These are phyloP conservation scores for Harringtonia aguacate DNA, from an alignment of 2,329 filamentous ascomycete species.

Conservation along the genomic window DNA sequence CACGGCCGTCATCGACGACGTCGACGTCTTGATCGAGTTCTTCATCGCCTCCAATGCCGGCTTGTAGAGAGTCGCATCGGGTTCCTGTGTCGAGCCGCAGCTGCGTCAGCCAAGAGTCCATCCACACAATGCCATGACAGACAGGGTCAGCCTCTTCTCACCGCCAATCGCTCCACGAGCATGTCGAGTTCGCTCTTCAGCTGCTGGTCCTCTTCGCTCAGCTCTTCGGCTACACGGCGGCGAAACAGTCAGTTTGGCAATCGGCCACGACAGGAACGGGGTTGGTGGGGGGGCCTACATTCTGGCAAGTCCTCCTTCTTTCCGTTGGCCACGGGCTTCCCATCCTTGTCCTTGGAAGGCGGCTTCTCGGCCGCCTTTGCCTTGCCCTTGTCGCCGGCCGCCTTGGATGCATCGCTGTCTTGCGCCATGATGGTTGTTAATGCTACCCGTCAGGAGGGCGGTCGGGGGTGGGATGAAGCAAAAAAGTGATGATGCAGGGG, in stretches of 20 bases:
- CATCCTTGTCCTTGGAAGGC: conserved; percentile 54
- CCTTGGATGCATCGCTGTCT: conserved; percentile 76
- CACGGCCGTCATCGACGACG: conserved; percentile 97
- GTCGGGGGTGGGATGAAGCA: neutral
- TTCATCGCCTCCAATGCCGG: conserved; percentile 93
- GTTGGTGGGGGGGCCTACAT: conserved; percentile 24
- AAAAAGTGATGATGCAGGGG: too few species aligned
- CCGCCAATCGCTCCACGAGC: conserved; percentile 90
- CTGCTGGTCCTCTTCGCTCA: conserved; percentile 96
- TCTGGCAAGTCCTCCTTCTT: conserved; percentile 61
- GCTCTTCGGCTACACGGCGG: conserved; percentile 64
- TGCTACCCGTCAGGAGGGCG: too few species aligned
- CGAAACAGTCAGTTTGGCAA: neutral
- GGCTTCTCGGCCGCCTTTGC: conserved; percentile 71
- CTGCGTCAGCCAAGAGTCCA: neutral
- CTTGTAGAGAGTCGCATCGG: conserved; percentile 79
- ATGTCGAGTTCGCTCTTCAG: conserved; percentile 96
- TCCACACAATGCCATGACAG: too few species aligned
- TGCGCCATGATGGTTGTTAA: conserved; percentile 60
- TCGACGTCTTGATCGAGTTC: conserved; percentile 96
- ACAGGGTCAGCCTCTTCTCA: conserved; percentile 25
- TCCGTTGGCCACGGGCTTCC: conserved; percentile 58
- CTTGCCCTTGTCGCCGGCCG: conserved; percentile 82
- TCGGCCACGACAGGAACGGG: too few species aligned
- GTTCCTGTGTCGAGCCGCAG: conserved; percentile 53